phyloP scores from a whole-genome alignment of 1,139 yeast genomes.

The Saccharomyces hybrid region DNA sequence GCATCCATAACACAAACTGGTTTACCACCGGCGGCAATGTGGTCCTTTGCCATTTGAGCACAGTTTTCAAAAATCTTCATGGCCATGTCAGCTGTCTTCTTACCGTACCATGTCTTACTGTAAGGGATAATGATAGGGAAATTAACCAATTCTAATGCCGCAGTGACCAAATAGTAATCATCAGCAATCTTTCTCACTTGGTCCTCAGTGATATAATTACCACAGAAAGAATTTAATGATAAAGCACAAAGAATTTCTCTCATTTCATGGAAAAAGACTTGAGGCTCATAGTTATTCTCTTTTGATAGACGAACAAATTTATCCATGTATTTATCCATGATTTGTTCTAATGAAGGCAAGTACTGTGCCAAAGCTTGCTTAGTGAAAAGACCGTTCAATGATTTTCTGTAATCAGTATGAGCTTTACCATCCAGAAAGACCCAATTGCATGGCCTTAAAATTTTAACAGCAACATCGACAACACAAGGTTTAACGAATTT shows the following conservation, averaged over 20 bases:
- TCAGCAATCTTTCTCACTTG: conserved; percentile 85
- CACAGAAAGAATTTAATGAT: conserved; percentile 89
- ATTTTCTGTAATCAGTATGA: conserved; percentile 86
- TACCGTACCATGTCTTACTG: conserved; percentile 97
- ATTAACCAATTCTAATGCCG: conserved; percentile 92
- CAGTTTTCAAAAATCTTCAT: conserved; percentile 86
- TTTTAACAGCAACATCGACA: conserved; percentile 91
- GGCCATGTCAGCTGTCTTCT: conserved; percentile 84
- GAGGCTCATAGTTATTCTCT: conserved; percentile 46
- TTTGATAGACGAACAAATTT: conserved; percentile 51
- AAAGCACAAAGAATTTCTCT: conserved; percentile 94
- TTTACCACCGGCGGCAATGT: conserved; percentile 68
- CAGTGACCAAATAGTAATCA: conserved; percentile 83
- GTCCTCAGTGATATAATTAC: conserved; percentile 85
- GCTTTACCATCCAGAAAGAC: conserved; percentile 94
- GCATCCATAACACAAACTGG: conserved; percentile 91
- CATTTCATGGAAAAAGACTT: conserved; percentile 81
- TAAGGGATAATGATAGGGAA: conserved; percentile 93
- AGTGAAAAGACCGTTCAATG: conserved; percentile 84
- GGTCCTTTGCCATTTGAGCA: conserved; percentile 77
- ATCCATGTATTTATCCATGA: conserved; percentile 75
- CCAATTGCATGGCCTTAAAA: conserved; percentile 93
- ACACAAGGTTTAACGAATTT: conserved; percentile 92
- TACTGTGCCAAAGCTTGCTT: conserved; percentile 75
- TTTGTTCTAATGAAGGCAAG: conserved; percentile 73